phyloP scores from a whole-genome alignment of 225 moss, liverwort and hornwort species.

The Straminergon stramineum region DNA sequence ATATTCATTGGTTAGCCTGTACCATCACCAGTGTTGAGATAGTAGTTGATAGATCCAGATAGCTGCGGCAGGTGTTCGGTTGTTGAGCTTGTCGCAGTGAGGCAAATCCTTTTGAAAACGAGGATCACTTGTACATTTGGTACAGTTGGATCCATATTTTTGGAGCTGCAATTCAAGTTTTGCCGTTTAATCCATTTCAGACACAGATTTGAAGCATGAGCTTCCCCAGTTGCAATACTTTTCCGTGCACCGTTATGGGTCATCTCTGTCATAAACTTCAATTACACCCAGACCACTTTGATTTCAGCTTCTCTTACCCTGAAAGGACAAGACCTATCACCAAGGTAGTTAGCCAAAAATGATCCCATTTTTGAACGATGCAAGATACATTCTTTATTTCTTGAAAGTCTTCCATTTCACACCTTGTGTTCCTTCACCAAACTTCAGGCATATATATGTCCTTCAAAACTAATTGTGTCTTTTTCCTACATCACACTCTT shows the following conservation, averaged over 20 bases:
- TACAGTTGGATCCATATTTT: not conserved
- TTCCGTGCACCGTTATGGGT: not conserved
- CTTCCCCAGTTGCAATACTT: not conserved
- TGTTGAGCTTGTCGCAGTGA: not conserved
- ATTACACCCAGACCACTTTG: too few species aligned
- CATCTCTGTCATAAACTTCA: not conserved
- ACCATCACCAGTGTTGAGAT: not conserved
- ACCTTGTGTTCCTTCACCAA: not conserved
- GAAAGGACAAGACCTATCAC: not conserved
- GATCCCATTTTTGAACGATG: fast-evolving
- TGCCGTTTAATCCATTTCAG: not conserved
- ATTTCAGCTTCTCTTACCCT: not conserved
- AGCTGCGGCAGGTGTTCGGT: not conserved
- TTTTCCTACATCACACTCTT: not conserved
- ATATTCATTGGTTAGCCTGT: not conserved
- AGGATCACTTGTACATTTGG: slow-evolving; percentile 3
- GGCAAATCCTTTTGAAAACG: not conserved
- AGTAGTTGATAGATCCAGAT: not conserved
- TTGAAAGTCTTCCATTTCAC: not conserved
- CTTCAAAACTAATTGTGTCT: not conserved
- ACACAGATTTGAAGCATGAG: not conserved
- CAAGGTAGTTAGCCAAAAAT: not conserved
- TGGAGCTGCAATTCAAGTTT: slow-evolving; percentile 5
- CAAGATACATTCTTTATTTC: not conserved
- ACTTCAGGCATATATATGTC: not conserved